A percentile compares a stretch with the other conserved stretches of the same genome.
Evolutionary conservation across 148 eudicot genomes (phyloP).

Genomic region (Selenicereus undatus): DNA sequence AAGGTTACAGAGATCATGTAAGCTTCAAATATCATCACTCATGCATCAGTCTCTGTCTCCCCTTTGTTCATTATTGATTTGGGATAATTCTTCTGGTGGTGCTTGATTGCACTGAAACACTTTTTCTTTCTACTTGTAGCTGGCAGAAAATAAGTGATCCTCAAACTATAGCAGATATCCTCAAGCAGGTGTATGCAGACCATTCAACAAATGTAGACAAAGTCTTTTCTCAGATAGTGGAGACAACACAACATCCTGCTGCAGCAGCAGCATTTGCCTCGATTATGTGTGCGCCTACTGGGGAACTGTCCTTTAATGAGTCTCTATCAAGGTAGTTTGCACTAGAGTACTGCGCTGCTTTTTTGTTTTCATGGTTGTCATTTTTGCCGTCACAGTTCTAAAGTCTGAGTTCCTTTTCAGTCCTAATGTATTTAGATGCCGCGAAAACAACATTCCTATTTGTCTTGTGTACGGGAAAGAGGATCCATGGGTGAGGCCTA

Average conservation of each 20-base stretch:
- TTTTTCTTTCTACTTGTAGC: conserved; percentile 34
- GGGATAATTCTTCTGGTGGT: not conserved
- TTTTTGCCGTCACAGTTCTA: not conserved
- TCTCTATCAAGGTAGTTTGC: conserved; percentile 56
- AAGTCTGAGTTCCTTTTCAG: conserved; percentile 14
- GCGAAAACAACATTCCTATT: conserved; percentile 49
- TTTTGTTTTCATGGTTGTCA: not conserved
- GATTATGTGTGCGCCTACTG: conserved; percentile 87
- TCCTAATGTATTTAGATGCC: conserved; percentile 43
- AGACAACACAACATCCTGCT: conserved; percentile 85
- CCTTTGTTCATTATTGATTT: not conserved
- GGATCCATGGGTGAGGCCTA: conserved; percentile 94
- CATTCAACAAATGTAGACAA: conserved; percentile 83
- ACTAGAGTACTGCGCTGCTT: conserved; percentile 3
- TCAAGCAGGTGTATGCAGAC: conserved; percentile 92
- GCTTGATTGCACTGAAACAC: conserved; percentile 6
- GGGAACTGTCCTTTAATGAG: conserved; percentile 64
- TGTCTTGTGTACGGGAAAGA: conserved; percentile 92
- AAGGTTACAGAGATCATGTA: conserved; percentile 68
- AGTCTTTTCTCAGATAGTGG: conserved; percentile 68
- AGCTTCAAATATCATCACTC: conserved; percentile 29
- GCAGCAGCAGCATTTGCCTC: conserved; percentile 93
- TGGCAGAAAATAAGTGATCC: conserved; percentile 98
- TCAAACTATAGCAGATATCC: conserved; percentile 64
- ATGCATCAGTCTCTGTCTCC: not conserved